Evolutionary conservation across 2,329 filamentous ascomycete species (phyloP), one percentile per base, ranked within the genome.

Genomic region (Parastagonospora avenae): DNA sequence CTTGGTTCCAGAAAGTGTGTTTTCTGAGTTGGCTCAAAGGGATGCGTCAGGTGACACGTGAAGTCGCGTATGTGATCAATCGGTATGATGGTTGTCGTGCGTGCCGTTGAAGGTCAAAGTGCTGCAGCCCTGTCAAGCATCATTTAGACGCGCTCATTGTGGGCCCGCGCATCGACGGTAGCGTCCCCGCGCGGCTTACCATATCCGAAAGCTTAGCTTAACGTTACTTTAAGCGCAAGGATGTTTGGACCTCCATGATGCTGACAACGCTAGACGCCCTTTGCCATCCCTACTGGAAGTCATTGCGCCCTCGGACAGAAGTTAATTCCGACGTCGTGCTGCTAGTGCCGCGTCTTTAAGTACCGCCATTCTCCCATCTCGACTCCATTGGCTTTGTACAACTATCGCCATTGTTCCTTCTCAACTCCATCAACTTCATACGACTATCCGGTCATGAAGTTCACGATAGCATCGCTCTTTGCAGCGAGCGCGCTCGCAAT

Each of bases 401-500:
- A 24, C 19, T 24, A 24, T 24, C 19, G 19, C 19, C 19, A 24
- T 3, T 5, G 19, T 24, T 24, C 19, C 19, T 3, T 24, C 19
- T 24, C 3, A 24, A 24, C 19, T 24, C 19, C 3, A 24, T 24
- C 5, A 5, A 24, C 19, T 5, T 24, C 19, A 24, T 5, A 24
- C 19, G 19, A 24, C 19, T 24, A 24, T 24, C 19, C 19, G 35
- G 46, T 36, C 11, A 66, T 66, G 63, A 63, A 59, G 53, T 46
- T 63, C 37, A 39, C 42, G 8, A 16, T 57, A 30, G 24, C 44
- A 14, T 47, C 46, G 8, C 35, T 62, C 1, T 50, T 64, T 8
- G 37, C 51, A 8, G 52, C 50, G 7, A 16, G 52, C 19, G 33
- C 50, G 19, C 33, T 50, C 28, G 51, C 53, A 8, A 43, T 50